Conservation (phyloP, 257 asterid species). For the Linaria vulgaris region DNA sequence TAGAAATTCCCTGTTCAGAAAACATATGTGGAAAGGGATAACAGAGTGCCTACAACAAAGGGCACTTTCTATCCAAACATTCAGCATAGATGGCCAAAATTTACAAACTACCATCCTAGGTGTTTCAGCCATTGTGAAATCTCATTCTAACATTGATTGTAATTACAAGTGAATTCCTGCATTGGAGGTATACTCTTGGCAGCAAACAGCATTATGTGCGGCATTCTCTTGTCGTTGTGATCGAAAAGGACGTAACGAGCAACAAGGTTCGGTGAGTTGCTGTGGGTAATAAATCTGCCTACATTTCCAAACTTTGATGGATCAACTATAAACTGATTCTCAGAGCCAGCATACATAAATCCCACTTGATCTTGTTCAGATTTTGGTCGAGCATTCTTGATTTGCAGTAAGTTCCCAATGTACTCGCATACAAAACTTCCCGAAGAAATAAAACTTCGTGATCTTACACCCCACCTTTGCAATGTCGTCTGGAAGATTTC, state of each 20-base stretch:
- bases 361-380: conserved; percentile 18
- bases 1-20: too few relatives aligned
- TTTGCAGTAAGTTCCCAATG: conserved; percentile 39
- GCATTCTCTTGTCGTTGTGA: conserved; percentile 38
- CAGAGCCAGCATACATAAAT: background rate
- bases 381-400: conserved; percentile 30
- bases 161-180: too few relatives aligned
- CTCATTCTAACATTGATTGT: too few relatives aligned
- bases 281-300: conserved; percentile 50
- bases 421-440: conserved; percentile 61
- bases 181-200: conserved; percentile 43
- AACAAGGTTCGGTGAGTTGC: conserved; percentile 43
- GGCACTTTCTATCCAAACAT: too few relatives aligned
- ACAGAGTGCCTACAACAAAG: too few relatives aligned
- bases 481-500: conserved; percentile 45
- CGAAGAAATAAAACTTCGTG: conserved; percentile 29
- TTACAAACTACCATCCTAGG: too few relatives aligned
- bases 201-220: conserved; percentile 58
- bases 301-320: conserved; percentile 47
- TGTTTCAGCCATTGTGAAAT: too few relatives aligned
- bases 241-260: conserved; percentile 43
- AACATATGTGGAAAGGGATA: too few relatives aligned
- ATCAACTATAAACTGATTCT: conserved; percentile 30
- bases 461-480: conserved; percentile 57
- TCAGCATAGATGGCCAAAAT: too few relatives aligned